Percentiles rank a stretch among this genome's conserved stretches.
These are phyloP conservation scores for Linderina pennispora DNA, from an alignment of 192 early-diverging fungal genomes.

Conservation along the genomic window DNA sequence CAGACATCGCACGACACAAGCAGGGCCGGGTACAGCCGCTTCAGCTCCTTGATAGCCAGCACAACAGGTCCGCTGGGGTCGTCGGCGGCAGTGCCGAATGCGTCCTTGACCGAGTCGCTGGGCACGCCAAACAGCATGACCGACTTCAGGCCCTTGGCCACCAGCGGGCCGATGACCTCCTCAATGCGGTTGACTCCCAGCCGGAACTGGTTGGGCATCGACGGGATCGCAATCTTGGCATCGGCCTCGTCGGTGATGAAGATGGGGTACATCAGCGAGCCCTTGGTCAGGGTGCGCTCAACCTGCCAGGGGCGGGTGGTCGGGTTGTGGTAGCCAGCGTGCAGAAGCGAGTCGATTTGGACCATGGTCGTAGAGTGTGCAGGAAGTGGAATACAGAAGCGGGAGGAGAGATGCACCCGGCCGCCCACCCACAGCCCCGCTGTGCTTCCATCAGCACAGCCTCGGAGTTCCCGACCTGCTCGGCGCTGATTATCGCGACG, in stretches of 20 bases:
- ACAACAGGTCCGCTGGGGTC: conserved; percentile 81
- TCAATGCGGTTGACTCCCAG: conserved; percentile 77
- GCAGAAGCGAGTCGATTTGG: conserved; percentile 65
- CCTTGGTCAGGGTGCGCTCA: conserved; percentile 59
- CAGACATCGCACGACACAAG: conserved; percentile 93
- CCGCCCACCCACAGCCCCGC: no score
- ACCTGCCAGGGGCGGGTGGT: conserved; percentile 77
- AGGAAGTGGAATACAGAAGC: background rate
- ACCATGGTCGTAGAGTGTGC: conserved; percentile 18
- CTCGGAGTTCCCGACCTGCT: no score
- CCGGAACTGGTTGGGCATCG: conserved; percentile 84
- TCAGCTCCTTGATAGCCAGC: conserved; percentile 70
- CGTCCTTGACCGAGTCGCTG: conserved; percentile 63
- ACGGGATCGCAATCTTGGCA: conserved; percentile 66
- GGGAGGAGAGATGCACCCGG: background rate
- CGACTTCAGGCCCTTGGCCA: conserved; percentile 77
- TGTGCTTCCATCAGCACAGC: no score
- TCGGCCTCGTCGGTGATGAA: conserved; percentile 84
- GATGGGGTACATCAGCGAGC: conserved; percentile 86
- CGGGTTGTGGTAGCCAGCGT: conserved; percentile 83
- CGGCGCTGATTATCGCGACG: no score
- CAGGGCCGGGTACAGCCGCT: conserved; percentile 68
- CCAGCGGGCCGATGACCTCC: conserved; percentile 70
- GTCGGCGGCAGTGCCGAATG: conserved; percentile 72
- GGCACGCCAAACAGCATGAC: conserved; percentile 96